Evolutionary conservation across 1,284 basidiomycete genomes (phyloP), one percentile per base, ranked within the genome.

Genomic region (Entoloma clypeatum): DNA sequence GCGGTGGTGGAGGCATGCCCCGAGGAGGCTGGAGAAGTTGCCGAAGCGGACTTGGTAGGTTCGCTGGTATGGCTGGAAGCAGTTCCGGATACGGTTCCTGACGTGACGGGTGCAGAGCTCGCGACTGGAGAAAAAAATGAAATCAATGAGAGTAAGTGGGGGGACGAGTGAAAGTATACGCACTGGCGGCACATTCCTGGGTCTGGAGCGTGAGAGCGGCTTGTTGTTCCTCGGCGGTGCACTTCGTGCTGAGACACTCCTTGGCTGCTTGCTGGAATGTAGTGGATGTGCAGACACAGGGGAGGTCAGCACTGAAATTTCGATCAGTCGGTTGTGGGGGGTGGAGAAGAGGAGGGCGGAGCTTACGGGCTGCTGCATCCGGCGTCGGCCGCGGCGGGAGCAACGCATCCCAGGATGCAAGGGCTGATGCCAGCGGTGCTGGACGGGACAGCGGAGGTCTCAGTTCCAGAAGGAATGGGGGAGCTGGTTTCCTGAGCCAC

Each of bases 331-430:
- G 2, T 23, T 25, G 3, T 13, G 11, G 18, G 7, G 17, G 3
- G 21, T 17, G 5, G 11, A 14, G 27, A 18, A 21, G 13, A 13
- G 17, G 32, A n/a, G 17, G 10, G n/a, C n/a, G n/a, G n/a, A n/a
- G n/a, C n/a, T n/a, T 11, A 43, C 48, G 5, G 43, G 53, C 53
- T 47, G 14, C 5, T 0, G 18, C 55, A 57, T 5, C 43, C 45
- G 13, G 35, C 42, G 2, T 28, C 38, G 3, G 25, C 2, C 6
- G 53, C 53, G 18, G 53, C 48, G 9, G 55, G 40, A 13, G 17
- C 9, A 21, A 50, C 39, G 19, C 55, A 57, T 11, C 18, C 22
- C 2, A 55, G 10, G 30, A 55, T 54, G 29, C 55, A 57, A 4
- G 42, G 26, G 16, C 44, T 43, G 19, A 57, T 36, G 11, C 44